Percentiles rank a stretch among this genome's conserved stretches.
Conservation (phyloP, 2,329 filamentous ascomycete species). For the Fusarium hostae region DNA sequence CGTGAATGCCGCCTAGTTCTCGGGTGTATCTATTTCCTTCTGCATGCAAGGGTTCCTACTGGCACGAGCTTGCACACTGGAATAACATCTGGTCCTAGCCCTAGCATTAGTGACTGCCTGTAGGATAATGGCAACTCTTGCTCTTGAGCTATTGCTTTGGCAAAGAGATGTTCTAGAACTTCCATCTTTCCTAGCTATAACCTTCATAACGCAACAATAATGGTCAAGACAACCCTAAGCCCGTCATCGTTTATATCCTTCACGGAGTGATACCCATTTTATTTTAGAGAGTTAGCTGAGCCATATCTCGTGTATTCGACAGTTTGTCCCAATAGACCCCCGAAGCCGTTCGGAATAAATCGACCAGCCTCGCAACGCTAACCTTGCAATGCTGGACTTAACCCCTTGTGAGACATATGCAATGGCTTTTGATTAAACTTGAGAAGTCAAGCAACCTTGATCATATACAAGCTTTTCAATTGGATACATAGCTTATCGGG, state of each 20-base stretch:
- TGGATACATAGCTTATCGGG: fast-evolving
- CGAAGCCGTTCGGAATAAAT: no score
- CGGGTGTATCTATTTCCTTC: no score
- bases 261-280: no score
- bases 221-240: no score
- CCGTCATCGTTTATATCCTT: no score
- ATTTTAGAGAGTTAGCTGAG: no score
- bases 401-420: fast-evolving
- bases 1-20: fast-evolving
- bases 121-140: not conserved
- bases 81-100: not conserved
- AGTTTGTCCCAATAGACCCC: fast-evolving
- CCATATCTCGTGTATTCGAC: not conserved
- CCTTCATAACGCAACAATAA: no score
- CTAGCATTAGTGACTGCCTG: not conserved
- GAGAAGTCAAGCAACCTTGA: not conserved
- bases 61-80: fast-evolving
- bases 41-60: not conserved
- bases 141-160: not conserved
- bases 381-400: not conserved
- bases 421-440: fast-evolving
- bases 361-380: not conserved
- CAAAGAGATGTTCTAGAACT: not conserved
- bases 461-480: not conserved
- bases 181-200: fast-evolving